A percentile compares a stretch with the other conserved stretches of the same genome.
Evolutionary conservation across 805 yeast species (phyloP).

Genomic region (Sugiyamaella chiloensis): DNA sequence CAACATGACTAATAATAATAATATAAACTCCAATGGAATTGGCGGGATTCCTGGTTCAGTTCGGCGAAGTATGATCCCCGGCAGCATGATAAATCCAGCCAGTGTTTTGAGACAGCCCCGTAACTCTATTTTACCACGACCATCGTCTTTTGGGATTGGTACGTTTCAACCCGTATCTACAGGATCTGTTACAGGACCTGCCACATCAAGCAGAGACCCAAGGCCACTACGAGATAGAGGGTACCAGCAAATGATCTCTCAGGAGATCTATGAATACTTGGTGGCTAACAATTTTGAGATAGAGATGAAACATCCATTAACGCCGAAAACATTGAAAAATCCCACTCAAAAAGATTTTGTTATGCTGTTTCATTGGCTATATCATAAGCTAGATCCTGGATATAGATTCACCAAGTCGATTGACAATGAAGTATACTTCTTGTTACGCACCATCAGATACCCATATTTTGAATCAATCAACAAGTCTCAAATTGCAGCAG

Average conservation of each 20-base stretch:
- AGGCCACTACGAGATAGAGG: conserved; percentile 74
- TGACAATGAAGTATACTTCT: conserved; percentile 70
- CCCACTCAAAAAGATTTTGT: conserved; percentile 90
- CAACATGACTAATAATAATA: too few relatives aligned
- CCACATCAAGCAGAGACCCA: conserved; percentile 46
- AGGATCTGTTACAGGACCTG: conserved; percentile 4
- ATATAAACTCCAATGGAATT: too few relatives aligned
- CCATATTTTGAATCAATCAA: conserved; percentile 80
- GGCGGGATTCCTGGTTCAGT: conserved; percentile 5
- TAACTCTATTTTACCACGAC: conserved; percentile 12
- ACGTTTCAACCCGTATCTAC: background rate
- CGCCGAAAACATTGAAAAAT: conserved; percentile 58
- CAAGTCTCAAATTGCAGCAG: conserved; percentile 84
- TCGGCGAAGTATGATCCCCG: conserved; percentile 12
- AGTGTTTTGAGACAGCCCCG: conserved; percentile 14
- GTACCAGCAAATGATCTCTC: conserved; percentile 63
- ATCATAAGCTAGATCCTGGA: conserved; percentile 74
- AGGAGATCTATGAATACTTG: conserved; percentile 65
- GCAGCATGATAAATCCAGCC: conserved; percentile 9
- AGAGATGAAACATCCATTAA: conserved; percentile 68
- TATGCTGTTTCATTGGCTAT: conserved; percentile 73
- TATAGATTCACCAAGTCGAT: conserved; percentile 63
- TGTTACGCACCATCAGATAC: conserved; percentile 63
- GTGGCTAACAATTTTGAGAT: conserved; percentile 63
- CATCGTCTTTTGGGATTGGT: conserved; percentile 22